phyloP scores from a whole-genome alignment of 1,284 basidiomycete genomes.

The Cystobasidiaceae sp. region DNA sequence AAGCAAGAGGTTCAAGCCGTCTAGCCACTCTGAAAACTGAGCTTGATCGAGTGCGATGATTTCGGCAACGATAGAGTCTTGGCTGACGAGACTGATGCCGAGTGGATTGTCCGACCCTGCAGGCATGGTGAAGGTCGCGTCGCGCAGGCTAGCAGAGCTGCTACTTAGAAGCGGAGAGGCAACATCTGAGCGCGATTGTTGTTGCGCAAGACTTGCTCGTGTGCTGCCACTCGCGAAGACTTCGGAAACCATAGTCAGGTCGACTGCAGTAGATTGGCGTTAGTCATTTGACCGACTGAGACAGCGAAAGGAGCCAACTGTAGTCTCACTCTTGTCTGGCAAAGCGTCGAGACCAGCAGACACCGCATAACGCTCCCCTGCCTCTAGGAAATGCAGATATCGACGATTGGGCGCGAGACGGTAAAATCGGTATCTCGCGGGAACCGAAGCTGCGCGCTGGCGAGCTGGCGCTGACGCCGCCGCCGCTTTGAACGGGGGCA shows the following conservation, averaged over 20 bases:
- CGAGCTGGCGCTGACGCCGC: slow-evolving; percentile 54
- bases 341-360: slow-evolving; percentile 77
- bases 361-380: slow-evolving; percentile 66
- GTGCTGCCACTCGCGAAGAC: slow-evolving; percentile 46
- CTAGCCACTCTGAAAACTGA: slow-evolving; percentile 91
- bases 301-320: no score
- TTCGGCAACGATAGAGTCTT: slow-evolving; percentile 71
- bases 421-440: slow-evolving; percentile 45
- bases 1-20: slow-evolving; percentile 82
- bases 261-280: no score
- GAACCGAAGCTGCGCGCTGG: slow-evolving; percentile 53
- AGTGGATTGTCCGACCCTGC: slow-evolving; percentile 45
- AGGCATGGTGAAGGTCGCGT: not conserved
- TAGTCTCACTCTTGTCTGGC: slow-evolving; percentile 65
- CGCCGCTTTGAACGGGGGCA: slow-evolving; percentile 57
- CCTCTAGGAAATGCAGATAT: slow-evolving; percentile 77
- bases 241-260: slow-evolving; percentile 69
- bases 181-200: not conserved
- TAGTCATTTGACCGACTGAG: no score
- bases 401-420: slow-evolving; percentile 56
- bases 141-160: not conserved
- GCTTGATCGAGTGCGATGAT: slow-evolving; percentile 77
- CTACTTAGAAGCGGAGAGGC: not conserved
- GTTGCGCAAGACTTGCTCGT: not conserved
- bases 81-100: slow-evolving; percentile 30